Percentiles rank a stretch among this genome's conserved stretches.
phyloP scores from a whole-genome alignment of 768 basidiomycete species.

The Naganishia antarctica region DNA sequence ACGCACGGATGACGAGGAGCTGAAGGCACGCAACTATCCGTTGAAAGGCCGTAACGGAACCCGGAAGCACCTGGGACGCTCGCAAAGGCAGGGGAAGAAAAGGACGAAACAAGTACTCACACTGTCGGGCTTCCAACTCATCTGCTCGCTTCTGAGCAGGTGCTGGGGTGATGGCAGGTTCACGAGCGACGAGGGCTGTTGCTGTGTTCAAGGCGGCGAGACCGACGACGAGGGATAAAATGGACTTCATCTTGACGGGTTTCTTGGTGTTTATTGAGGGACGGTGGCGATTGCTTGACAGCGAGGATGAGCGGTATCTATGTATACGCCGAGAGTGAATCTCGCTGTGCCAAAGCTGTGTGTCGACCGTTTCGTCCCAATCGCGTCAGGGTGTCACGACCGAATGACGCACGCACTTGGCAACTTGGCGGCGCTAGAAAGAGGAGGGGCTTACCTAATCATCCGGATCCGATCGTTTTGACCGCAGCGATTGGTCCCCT shows the following conservation, averaged over 20 bases:
- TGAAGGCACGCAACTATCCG: too few relatives aligned
- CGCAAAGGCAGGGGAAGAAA: background rate
- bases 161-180: background rate
- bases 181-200: background rate
- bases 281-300: background rate
- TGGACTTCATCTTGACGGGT: background rate
- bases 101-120: background rate
- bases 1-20: background rate
- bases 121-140: constrained; percentile 7
- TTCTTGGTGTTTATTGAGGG: background rate
- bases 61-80: background rate
- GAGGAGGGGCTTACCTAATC: constrained; percentile 1
- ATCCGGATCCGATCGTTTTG: constrained; percentile 14
- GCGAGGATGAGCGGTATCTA: background rate
- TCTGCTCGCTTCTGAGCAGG: background rate
- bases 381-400: too few relatives aligned
- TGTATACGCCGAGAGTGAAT: background rate
- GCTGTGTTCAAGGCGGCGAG: constrained; percentile 10
- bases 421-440: too few relatives aligned
- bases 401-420: too few relatives aligned
- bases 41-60: background rate
- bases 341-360: too few relatives aligned
- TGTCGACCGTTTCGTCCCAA: too few relatives aligned
- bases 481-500: constrained; percentile 14
- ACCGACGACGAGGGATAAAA: constrained; percentile 2